Evolutionary conservation across 2,329 filamentous ascomycete genomes (phyloP), one percentile per base, ranked within the genome.

Genomic region (Leptographium galeiforme): DNA sequence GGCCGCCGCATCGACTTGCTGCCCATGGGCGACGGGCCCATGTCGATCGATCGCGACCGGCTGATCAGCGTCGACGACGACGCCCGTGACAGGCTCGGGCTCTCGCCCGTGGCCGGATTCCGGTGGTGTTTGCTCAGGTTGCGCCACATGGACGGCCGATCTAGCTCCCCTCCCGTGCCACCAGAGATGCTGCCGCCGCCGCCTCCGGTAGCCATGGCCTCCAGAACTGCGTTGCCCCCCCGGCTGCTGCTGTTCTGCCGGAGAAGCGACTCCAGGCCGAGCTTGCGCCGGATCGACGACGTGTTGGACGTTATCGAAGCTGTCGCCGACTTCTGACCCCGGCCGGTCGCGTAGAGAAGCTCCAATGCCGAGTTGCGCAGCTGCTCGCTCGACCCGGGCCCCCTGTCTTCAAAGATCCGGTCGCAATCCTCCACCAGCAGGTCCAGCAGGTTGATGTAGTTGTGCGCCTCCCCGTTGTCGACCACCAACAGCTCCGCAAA

Each of bases 401-500:
- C 63, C 30, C 61, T 61, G 34, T 87, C 82, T 51, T 89, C 86
- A 61, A 95, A 95, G n/a, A 96, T 82, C 34, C 82, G 80, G 53
- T 95, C 88, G 57, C 87, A 89, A 63, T 95, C 90, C 58, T 95
- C 87, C 0, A 96, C 89, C 25, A 96, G 77, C 19, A 88, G 82
- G 68, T 96, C 90, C 47, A 96, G 74, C 14, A 96, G 72, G 53
- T 91, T 93, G 60, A 96, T 90, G 64, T 91, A 93, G 57, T 89
- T 79, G 55, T 87, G 82, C 2, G 89, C 82, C 8, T 84, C 85
- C 2, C 52, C 52, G 18, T 38, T 47, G 55, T 89, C 84, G 6
- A 82, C 78, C 2, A 93, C 85, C 8, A 97, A 72, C 50, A 96
- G 75, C 64, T 96, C 89, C 0, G 89, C 84, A 70, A 97, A 96